These are phyloP conservation scores for Drechslerella coelobrocha DNA, from an alignment of 2,329 filamentous ascomycete genomes.

Conservation along the genomic window DNA sequence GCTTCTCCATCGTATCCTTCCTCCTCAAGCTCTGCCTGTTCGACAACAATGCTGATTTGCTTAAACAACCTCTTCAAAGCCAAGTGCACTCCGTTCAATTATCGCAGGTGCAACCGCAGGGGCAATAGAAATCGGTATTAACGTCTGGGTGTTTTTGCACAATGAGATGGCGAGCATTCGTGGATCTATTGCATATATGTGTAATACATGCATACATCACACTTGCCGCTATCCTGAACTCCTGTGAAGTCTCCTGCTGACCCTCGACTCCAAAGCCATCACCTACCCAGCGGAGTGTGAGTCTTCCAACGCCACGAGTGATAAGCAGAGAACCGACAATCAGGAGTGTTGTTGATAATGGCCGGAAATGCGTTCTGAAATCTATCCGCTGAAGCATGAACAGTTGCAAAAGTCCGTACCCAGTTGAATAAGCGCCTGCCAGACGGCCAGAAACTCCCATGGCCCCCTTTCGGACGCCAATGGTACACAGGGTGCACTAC, in stretches of 20 bases:
- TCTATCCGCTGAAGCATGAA: slow-evolving; percentile 57
- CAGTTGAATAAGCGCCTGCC: slow-evolving; percentile 87
- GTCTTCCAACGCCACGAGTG: slow-evolving; percentile 54
- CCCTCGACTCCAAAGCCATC: slow-evolving; percentile 66
- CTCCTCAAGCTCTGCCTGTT: background rate
- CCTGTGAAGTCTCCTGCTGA: slow-evolving; percentile 76
- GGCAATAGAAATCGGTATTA: slow-evolving; percentile 85
- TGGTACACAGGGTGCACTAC: slow-evolving; percentile 99
- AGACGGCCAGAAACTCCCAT: slow-evolving; percentile 84
- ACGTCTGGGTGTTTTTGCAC: slow-evolving; percentile 55
- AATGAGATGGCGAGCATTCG: background rate
- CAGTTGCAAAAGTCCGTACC: slow-evolving; percentile 88
- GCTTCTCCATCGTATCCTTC: background rate
- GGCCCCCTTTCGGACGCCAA: slow-evolving; percentile 88
- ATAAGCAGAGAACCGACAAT: background rate
- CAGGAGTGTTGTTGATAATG: background rate
- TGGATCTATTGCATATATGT: background rate
- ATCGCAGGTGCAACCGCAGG: slow-evolving; percentile 74
- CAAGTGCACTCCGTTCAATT: slow-evolving; percentile 40
- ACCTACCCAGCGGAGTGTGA: slow-evolving; percentile 93
- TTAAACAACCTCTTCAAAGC: slow-evolving; percentile 6
- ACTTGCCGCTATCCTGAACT: background rate
- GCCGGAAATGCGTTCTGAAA: slow-evolving; percentile 25
- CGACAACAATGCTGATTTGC: slow-evolving; percentile 5
- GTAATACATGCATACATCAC: background rate